A percentile compares a stretch with the other conserved stretches of the same genome.
phyloP scores from a whole-genome alignment of 225 moss, liverwort and hornwort genomes.

The Climacium dendroides region DNA sequence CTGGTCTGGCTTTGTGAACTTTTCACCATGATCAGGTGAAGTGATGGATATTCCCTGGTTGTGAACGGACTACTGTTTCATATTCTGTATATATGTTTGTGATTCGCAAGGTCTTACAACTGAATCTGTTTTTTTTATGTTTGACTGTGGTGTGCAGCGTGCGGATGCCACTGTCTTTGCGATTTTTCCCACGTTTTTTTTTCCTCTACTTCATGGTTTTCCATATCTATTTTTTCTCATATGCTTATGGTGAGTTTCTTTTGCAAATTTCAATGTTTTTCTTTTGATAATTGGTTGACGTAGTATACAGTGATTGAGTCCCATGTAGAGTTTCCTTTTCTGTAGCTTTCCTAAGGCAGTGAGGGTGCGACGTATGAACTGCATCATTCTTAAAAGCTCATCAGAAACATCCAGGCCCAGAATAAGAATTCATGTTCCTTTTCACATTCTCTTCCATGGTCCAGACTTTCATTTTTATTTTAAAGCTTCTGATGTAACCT shows the following conservation, averaged over 20 bases:
- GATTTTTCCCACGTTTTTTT: conserved; percentile 90
- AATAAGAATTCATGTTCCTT: not conserved
- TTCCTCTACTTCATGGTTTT: conserved; percentile 98
- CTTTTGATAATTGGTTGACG: conserved; percentile 50
- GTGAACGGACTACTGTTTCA: not conserved
- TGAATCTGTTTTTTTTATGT: not conserved
- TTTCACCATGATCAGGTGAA: conserved; percentile 94
- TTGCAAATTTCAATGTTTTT: conserved; percentile 21
- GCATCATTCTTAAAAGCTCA: not conserved
- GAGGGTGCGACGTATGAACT: not conserved
- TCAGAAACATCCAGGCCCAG: not conserved
- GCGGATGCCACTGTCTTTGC: conserved; percentile 83
- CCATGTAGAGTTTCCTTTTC: not conserved
- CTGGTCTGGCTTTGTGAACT: conserved; percentile 98
- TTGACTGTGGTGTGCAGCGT: conserved; percentile 22
- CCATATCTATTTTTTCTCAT: conserved; percentile 94
- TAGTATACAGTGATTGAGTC: not conserved
- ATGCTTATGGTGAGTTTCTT: conserved; percentile 70
- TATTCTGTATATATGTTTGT: not conserved
- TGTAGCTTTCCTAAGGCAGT: not conserved
- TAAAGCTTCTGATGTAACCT: not conserved
- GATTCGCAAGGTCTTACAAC: not conserved
- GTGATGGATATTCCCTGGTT: not conserved
- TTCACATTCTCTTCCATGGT: not conserved
- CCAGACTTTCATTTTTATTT: not conserved